Evolutionary conservation across 495 filamentous ascomycete genomes (phyloP).

Genomic region (Tuber calosporum): DNA sequence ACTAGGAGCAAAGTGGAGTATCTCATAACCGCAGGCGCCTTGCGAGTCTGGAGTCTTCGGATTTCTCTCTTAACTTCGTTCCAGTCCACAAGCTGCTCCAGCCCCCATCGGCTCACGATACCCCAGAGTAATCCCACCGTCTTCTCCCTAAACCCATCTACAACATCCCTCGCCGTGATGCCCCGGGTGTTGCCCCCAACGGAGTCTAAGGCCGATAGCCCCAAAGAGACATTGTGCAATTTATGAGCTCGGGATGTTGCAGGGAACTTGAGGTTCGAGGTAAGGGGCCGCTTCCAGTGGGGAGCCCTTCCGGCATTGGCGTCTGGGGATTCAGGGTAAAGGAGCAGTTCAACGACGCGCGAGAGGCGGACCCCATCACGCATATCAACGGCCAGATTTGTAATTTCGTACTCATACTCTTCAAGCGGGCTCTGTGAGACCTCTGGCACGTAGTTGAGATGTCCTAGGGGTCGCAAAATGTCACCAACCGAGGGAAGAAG

Average conservation of each 20-base stretch:
- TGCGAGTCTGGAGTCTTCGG: conserved; percentile 42
- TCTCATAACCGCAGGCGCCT: conserved; percentile 24
- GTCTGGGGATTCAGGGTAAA: conserved; percentile 43
- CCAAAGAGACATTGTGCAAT: conserved; percentile 56
- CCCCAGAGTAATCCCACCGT: conserved; percentile 58
- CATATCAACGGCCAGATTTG: conserved; percentile 59
- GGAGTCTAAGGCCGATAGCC: conserved; percentile 50
- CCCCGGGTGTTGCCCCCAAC: conserved; percentile 43
- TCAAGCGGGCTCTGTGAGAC: conserved; percentile 53
- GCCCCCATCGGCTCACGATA: conserved; percentile 54
- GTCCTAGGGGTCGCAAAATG: conserved; percentile 50
- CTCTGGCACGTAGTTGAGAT: conserved; percentile 52
- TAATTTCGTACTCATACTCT: conserved; percentile 54
- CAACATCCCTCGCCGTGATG: conserved; percentile 56
- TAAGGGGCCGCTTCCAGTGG: conserved; percentile 46
- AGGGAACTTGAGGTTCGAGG: conserved; percentile 56
- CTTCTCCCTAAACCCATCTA: conserved; percentile 62
- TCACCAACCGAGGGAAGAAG: conserved; percentile 58
- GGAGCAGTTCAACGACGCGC: conserved; percentile 55
- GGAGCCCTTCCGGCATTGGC: conserved; percentile 36
- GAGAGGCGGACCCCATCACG: conserved; percentile 58
- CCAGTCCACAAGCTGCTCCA: conserved; percentile 53
- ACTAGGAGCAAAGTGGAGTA: not conserved
- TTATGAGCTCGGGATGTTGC: conserved; percentile 54
- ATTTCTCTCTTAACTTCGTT: conserved; percentile 52